Percentiles rank a stretch among this genome's conserved stretches.
These are phyloP conservation scores for Plasmopara viticola DNA, from an alignment of 352 stramenopile genomes.

Conservation along the genomic window DNA sequence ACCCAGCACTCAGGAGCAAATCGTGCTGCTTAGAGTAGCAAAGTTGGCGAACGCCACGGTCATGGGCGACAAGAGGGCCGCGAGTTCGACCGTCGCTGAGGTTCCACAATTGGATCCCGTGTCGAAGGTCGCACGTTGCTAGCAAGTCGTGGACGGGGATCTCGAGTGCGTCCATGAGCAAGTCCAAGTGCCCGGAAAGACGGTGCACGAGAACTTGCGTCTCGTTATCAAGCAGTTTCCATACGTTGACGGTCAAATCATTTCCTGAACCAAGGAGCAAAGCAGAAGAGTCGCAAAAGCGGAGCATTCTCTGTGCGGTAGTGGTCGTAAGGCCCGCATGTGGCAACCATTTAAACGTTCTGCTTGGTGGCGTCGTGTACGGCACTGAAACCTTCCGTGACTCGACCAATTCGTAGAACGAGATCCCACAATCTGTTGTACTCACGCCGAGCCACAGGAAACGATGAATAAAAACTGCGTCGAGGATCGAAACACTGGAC, in stretches of 20 bases:
- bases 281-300: constrained; percentile 49
- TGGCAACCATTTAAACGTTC: constrained; percentile 35
- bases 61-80: constrained; percentile 53
- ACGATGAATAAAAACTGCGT: constrained; percentile 56
- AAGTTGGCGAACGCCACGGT: constrained; percentile 64
- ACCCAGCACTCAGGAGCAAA: constrained; percentile 71
- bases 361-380: constrained; percentile 10
- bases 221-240: constrained; percentile 51
- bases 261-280: constrained; percentile 60
- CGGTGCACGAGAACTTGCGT: constrained; percentile 56
- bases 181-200: constrained; percentile 42
- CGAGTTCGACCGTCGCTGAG: constrained; percentile 59
- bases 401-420: constrained; percentile 78
- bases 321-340: constrained; percentile 58
- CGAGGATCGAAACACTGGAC: constrained; percentile 49
- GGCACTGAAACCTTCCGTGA: constrained; percentile 24
- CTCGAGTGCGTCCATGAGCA: constrained; percentile 65
- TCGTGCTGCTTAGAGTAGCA: constrained; percentile 72
- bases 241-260: constrained; percentile 64
- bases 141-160: constrained; percentile 71
- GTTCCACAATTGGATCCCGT: constrained; percentile 77
- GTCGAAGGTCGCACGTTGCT: constrained; percentile 65
- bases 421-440: constrained; percentile 73
- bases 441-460: constrained; percentile 60
- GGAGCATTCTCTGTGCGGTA: constrained; percentile 52